These are phyloP conservation scores for Argentina anserina DNA, from an alignment of 306 rosid genomes.

Conservation along the genomic window DNA sequence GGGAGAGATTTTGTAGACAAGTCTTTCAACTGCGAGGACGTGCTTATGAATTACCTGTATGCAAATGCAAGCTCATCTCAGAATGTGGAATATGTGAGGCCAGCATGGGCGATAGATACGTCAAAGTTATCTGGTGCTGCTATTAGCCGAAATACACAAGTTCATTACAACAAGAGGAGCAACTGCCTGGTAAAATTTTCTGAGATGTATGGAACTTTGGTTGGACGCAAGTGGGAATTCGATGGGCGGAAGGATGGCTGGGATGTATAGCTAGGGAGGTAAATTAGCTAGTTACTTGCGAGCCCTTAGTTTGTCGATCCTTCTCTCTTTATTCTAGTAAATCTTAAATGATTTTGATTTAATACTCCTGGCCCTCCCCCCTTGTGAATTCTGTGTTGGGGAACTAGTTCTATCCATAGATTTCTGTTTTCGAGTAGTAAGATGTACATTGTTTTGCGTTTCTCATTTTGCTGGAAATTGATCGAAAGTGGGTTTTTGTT, in stretches of 20 bases:
- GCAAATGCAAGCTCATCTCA: slow-evolving; percentile 73
- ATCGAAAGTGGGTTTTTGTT: background rate
- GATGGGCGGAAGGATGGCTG: slow-evolving; percentile 80
- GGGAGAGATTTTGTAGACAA: slow-evolving; percentile 78
- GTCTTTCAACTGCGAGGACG: slow-evolving; percentile 83
- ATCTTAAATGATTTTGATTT: slow-evolving; percentile 14
- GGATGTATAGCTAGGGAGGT: slow-evolving; percentile 62
- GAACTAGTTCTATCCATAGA: slow-evolving; percentile 30
- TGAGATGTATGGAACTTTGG: slow-evolving; percentile 66
- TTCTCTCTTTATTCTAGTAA: slow-evolving; percentile 23
- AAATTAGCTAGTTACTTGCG: slow-evolving; percentile 25
- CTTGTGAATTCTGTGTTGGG: slow-evolving; percentile 46
- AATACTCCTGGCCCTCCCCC: slow-evolving; percentile 30
- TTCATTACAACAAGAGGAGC: slow-evolving; percentile 65
- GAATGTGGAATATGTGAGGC: slow-evolving; percentile 89
- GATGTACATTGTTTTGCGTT: slow-evolving; percentile 51
- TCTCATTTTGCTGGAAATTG: background rate
- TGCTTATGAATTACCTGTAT: slow-evolving; percentile 78
- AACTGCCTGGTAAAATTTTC: slow-evolving; percentile 70
- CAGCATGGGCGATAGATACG: slow-evolving; percentile 97
- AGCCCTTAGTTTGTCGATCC: slow-evolving; percentile 24
- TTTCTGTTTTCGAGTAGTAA: slow-evolving; percentile 35
- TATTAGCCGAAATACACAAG: slow-evolving; percentile 75
- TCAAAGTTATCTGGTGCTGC: slow-evolving; percentile 93
- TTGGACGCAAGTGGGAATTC: slow-evolving; percentile 62